Base-by-base conservation (phyloP, 192 early-diverging fungal species). In the Linnemannia hyalina region DNA sequence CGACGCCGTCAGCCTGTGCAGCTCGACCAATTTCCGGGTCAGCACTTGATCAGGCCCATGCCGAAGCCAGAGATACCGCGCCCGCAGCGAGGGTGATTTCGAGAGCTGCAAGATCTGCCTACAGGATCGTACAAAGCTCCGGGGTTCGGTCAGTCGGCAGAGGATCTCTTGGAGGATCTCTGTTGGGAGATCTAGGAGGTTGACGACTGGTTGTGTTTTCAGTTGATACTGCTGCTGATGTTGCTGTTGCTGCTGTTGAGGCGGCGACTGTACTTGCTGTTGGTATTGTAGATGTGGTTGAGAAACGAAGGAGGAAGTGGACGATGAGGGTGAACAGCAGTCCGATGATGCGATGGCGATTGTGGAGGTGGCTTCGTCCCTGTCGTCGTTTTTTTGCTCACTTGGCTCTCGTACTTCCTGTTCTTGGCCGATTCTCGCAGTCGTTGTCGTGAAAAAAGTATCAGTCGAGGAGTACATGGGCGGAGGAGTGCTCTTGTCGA, bases 161-260 rank as follows among this genome's bases (percentile, higher is more conserved):
- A 86, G 22, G 26, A 86, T 86, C 72, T 77, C 75, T 47, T 86
- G 71, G 4, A 86, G 60, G 32, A 86, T 77, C 38, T 86, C 84
- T 26, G 70, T 68, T 0, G 84, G 84, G 15, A 86, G 71, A 41
- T 77, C 75, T 1, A 81, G 49, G 0, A 81, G 36, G 35, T 74
- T 75, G 26, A 54, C 71, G 15, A 63, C 29, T 38, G 8, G 40
- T 26, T 42, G 70, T 68, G 29, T 26, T 41, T 80, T 54, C 20
- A 4, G 6, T 38, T 70, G 32, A n/a, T 29, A 15, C 15, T 32
- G 32, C 32, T 69, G 69, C 11, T 65, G 7, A 26, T 23, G n/a
- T 46, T 36, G 35, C 35, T 35, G 40, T 46, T n/a, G 23, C 22
- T 65, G 60, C 10, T 8, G n/a, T 20, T 47, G 76, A n/a, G 29